Conservation (phyloP, 768 basidiomycete species). For the Phaeotremella fagi region DNA sequence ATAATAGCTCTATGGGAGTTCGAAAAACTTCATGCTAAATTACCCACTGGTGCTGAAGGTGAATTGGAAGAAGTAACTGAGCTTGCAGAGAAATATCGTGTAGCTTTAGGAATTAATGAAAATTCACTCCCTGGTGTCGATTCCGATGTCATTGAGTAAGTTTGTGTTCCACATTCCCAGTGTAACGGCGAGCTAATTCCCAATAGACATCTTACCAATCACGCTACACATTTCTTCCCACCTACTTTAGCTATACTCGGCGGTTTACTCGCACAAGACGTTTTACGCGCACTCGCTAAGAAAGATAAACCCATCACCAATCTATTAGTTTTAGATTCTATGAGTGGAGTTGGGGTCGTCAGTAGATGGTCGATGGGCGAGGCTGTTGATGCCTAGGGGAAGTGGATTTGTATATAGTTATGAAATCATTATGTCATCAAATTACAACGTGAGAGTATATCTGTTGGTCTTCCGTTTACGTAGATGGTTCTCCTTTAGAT, state of each 20-base stretch:
- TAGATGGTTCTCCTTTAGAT: too few relatives aligned
- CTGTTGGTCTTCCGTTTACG: too few relatives aligned
- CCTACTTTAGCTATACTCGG: constrained; percentile 93
- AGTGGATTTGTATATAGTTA: too few relatives aligned
- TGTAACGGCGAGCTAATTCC: background rate
- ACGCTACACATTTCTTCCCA: constrained; percentile 79
- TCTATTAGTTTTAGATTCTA: constrained; percentile 73
- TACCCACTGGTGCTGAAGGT: constrained; percentile 55
- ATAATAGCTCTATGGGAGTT: constrained; percentile 75
- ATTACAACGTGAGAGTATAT: too few relatives aligned
- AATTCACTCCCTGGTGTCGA: constrained; percentile 49
- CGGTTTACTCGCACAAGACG: constrained; percentile 89
- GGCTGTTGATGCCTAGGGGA: constrained; percentile 21
- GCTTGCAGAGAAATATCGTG: constrained; percentile 62
- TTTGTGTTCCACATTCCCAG: constrained; percentile 2
- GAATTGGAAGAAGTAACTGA: constrained; percentile 58
- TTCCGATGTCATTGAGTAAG: constrained; percentile 61
- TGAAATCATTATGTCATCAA: too few relatives aligned
- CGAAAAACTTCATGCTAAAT: constrained; percentile 58
- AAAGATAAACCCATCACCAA: constrained; percentile 92
- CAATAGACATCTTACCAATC: constrained; percentile 61
- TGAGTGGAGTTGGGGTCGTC: constrained; percentile 34
- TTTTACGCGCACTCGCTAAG: constrained; percentile 81
- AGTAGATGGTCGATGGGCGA: constrained; percentile 39
- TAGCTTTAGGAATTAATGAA: constrained; percentile 61